Conservation (phyloP, 805 yeast genomes). For the Priceomyces fermenticarens region DNA sequence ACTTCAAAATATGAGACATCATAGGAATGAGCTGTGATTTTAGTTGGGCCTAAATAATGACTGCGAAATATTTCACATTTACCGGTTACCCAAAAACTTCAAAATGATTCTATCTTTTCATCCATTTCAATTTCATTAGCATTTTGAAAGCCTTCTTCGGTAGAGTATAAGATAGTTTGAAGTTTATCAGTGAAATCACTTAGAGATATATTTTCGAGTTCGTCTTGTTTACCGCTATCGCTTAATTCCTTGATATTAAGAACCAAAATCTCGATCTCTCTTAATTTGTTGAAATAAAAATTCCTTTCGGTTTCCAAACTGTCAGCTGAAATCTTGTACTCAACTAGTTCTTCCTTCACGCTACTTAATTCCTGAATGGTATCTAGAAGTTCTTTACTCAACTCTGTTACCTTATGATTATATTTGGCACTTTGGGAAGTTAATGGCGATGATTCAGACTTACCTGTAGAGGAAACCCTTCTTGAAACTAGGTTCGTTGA, state of each 20-base stretch:
- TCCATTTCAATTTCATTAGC: constrained; percentile 30
- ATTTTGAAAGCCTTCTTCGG: constrained; percentile 79
- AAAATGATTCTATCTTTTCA: constrained; percentile 14
- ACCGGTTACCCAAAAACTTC: neutral
- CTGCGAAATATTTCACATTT: too few relatives aligned
- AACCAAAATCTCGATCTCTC: constrained; percentile 81
- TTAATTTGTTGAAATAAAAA: constrained; percentile 83
- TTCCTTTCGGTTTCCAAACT: constrained; percentile 79
- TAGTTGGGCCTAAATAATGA: too few relatives aligned
- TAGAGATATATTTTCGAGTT: constrained; percentile 24
- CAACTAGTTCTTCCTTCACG: constrained; percentile 51
- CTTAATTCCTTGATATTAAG: constrained; percentile 44
- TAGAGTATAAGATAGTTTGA: constrained; percentile 72
- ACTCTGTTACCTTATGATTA: constrained; percentile 11
- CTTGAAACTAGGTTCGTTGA: constrained; percentile 15
- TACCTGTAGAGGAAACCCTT: constrained; percentile 13
- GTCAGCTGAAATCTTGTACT: constrained; percentile 57
- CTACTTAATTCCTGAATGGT: constrained; percentile 38
- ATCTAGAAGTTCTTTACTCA: constrained; percentile 41
- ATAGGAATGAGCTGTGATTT: too few relatives aligned
- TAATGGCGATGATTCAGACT: constrained; percentile 4
- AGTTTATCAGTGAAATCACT: constrained; percentile 47
- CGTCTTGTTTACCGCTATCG: constrained; percentile 13
- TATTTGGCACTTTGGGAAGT: constrained; percentile 5
- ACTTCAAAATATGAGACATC: neutral